Evolutionary conservation across 768 basidiomycete genomes (phyloP).

Genomic region (Megacollybia marginata): DNA sequence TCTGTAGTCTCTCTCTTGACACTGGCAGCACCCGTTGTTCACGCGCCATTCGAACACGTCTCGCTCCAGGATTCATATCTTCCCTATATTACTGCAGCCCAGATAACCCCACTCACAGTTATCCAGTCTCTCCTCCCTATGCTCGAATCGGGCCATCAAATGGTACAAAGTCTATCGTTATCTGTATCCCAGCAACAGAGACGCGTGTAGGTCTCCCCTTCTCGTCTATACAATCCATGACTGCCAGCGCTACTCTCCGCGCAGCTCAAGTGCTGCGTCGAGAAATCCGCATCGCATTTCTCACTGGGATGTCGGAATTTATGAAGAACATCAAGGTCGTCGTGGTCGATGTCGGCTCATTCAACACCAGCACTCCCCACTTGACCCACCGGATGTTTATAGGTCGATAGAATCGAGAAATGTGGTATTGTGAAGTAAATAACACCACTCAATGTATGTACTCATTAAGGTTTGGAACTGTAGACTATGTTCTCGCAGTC

Average conservation of each 20-base stretch:
- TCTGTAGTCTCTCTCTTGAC: conserved; percentile 74
- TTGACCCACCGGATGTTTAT: conserved; percentile 28
- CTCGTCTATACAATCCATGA: conserved; percentile 63
- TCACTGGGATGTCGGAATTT: conserved; percentile 45
- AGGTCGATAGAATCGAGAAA: conserved; percentile 55
- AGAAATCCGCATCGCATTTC: conserved; percentile 54
- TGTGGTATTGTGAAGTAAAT: no score
- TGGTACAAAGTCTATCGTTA: conserved; percentile 52
- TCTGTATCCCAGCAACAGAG: conserved; percentile 71
- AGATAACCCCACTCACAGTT: conserved; percentile 69
- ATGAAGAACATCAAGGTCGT: conserved; percentile 67
- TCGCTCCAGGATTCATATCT: conserved; percentile 57
- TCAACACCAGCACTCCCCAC: conserved; percentile 27
- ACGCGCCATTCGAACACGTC: conserved; percentile 66
- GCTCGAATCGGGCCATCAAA: conserved; percentile 61
- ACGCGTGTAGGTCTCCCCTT: conserved; percentile 73
- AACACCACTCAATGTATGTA: no score
- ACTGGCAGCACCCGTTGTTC: conserved; percentile 35
- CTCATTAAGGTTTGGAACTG: no score
- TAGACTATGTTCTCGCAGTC: no score
- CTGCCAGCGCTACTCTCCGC: conserved; percentile 63
- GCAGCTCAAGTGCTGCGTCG: conserved; percentile 68
- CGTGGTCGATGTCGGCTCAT: conserved; percentile 65
- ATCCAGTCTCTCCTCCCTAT: conserved; percentile 74
- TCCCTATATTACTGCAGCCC: conserved; percentile 65